These are phyloP conservation scores for Endocalyx cinctus DNA, from an alignment of 2,329 filamentous ascomycete genomes.

Conservation along the genomic window DNA sequence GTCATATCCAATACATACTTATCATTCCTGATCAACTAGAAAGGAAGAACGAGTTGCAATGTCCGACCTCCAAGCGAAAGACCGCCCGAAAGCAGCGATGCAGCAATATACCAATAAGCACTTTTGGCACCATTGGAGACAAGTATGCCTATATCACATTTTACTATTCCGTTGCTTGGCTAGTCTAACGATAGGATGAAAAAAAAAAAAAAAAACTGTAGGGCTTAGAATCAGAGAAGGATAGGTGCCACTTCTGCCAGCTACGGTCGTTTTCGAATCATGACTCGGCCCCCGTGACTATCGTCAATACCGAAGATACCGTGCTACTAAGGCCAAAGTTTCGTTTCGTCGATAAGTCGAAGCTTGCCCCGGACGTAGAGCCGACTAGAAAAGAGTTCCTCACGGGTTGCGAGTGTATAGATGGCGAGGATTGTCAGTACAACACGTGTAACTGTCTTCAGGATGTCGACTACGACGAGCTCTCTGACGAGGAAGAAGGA, in stretches of 20 bases:
- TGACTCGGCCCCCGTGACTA: conserved; percentile 47
- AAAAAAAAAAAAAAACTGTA: too few relatives aligned
- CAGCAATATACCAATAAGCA: too few relatives aligned
- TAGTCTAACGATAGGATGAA: too few relatives aligned
- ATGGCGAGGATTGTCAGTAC: conserved; percentile 63
- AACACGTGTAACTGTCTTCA: conserved; percentile 62
- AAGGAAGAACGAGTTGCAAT: too few relatives aligned
- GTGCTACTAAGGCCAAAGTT: conserved; percentile 58
- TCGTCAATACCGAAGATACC: conserved; percentile 60
- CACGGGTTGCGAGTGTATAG: conserved; percentile 63
- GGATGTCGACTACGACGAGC: conserved; percentile 50
- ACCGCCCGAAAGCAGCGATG: too few relatives aligned
- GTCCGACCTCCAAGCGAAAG: too few relatives aligned
- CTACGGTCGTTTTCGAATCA: conserved; percentile 50
- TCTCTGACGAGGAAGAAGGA: conserved; percentile 42
- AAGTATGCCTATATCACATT: too few relatives aligned
- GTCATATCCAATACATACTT: too few relatives aligned
- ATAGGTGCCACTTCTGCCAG: conserved; percentile 58
- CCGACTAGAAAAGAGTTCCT: conserved; percentile 58
- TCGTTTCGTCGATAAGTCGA: conserved; percentile 60
- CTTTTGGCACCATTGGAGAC: too few relatives aligned
- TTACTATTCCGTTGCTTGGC: too few relatives aligned
- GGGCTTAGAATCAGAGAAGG: conserved; percentile 34
- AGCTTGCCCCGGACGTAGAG: conserved; percentile 56
- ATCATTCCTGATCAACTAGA: too few relatives aligned